Evolutionary conservation across 2,329 filamentous ascomycete species (phyloP), one percentile per base, ranked within the genome.

Genomic region (Dichotomopilus funicola): DNA sequence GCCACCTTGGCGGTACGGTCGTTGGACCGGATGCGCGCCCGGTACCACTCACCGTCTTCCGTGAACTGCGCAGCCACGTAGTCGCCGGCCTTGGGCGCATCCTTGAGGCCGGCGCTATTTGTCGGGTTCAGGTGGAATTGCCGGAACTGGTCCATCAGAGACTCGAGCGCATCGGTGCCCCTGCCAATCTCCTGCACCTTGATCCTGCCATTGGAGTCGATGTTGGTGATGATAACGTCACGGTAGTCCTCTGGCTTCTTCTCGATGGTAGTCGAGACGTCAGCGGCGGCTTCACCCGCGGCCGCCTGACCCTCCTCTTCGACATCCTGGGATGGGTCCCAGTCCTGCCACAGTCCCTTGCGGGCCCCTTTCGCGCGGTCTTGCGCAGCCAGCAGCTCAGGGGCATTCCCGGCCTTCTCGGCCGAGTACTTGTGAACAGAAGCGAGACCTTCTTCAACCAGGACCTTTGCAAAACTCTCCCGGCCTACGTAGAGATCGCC

Each of bases 351-450:
- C 63, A 97, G 70, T 47, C 89, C 89, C 75, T 91, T 96, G 59
- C 85, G 82, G 34, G 78, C 88, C 64, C 95, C 89, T 77, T 99
- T 97, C 48, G 94, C 94, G 66, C 82, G 86, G 73, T 88, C 79
- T 75, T 99, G 89, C 0, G 94, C 94, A 9, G 87, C 87, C 66
- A 92, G 86, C 7, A 97, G 83, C 73, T 97, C 92, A 40, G 81
- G 83, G 10, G 88, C 86, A 67, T 96, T 94, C 61, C 91, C 92
- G 12, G 89, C 88, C 77, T 95, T 95, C 75, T 99, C 92, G 0
- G 94, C 94, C 31, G 92, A 96, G 75, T 96, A 97, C 55, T 87
- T 85, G 70, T 97, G 92, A 12, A 99, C 92, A 19, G 87, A 87
- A 12, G 94, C 92, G 35, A 96, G 79, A 59, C 94, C 94, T 73